A percentile compares a stretch with the other conserved stretches of the same genome.
Evolutionary conservation across 106 monocot genomes (phyloP).

Genomic region (Allium sativum): DNA sequence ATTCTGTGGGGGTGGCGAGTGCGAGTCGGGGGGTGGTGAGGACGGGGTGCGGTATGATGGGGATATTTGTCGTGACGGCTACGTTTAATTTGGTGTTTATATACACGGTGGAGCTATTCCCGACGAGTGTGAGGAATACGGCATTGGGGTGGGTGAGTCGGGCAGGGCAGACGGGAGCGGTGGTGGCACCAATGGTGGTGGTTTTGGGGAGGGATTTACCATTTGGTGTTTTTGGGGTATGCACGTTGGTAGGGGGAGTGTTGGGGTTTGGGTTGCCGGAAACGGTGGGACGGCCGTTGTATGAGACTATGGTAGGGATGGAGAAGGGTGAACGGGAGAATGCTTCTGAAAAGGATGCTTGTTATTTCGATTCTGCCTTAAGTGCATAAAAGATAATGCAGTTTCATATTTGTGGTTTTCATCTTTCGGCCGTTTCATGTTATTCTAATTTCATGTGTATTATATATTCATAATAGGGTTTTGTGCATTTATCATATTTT

Average conservation of each 20-base stretch:
- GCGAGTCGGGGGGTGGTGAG: conserved; percentile 9
- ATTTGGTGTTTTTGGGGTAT: conserved; percentile 41
- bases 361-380: too few species aligned
- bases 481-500: too few species aligned
- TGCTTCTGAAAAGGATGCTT: too few species aligned
- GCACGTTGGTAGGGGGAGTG: conserved; percentile 25
- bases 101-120: conserved; percentile 76
- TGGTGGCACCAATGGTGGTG: conserved; percentile 72
- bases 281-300: conserved; percentile 40
- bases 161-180: conserved; percentile 63
- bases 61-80: conserved; percentile 69
- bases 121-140: conserved; percentile 70
- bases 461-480: too few species aligned
- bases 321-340: conserved; percentile 25
- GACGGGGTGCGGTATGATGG: conserved; percentile 54
- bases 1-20: conserved; percentile 7
- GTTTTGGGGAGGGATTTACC: conserved; percentile 29
- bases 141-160: conserved; percentile 61
- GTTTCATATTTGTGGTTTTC: too few species aligned
- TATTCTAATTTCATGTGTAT: too few species aligned
- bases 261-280: conserved; percentile 42
- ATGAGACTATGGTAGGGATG: conserved; percentile 54
- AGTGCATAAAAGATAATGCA: too few species aligned
- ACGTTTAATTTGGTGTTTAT: conserved; percentile 69
- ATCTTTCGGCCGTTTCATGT: too few species aligned